A percentile compares a stretch with the other conserved stretches of the same genome.
phyloP scores from a whole-genome alignment of 768 basidiomycete genomes.

The Amylocystis lapponica region DNA sequence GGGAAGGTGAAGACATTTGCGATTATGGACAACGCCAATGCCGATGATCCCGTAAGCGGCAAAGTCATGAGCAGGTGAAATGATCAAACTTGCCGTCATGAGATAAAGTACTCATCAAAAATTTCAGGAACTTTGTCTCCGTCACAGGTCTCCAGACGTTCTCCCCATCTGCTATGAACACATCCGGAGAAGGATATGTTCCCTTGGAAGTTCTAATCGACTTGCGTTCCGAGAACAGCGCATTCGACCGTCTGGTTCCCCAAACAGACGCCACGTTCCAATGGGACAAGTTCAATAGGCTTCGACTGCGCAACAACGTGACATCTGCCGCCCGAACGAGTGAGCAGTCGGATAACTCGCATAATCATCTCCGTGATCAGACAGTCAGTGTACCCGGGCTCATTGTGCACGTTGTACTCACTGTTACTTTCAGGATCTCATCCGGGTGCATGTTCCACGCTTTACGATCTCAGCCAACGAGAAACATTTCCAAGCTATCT shows the following conservation, averaged over 20 bases:
- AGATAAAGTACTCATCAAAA: neutral
- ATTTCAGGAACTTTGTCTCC: constrained; percentile 64
- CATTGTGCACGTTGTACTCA: neutral
- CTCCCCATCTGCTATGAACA: constrained; percentile 49
- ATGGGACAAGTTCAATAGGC: constrained; percentile 92
- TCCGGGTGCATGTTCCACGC: constrained; percentile 75
- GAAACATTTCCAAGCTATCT: constrained; percentile 77
- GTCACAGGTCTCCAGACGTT: constrained; percentile 85
- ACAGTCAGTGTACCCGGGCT: constrained; percentile 38
- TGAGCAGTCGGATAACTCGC: constrained; percentile 27
- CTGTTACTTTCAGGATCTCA: constrained; percentile 55
- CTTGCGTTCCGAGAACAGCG: constrained; percentile 69
- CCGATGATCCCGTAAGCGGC: constrained; percentile 79
- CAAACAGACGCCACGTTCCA: constrained; percentile 81
- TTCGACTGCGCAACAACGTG: constrained; percentile 71
- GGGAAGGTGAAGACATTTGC: constrained; percentile 72
- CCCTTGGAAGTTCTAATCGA: constrained; percentile 92
- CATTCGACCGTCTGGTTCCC: constrained; percentile 86
- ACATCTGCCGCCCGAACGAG: constrained; percentile 42
- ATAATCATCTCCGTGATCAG: constrained; percentile 56
- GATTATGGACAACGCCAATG: constrained; percentile 74
- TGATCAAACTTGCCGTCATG: neutral
- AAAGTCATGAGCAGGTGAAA: constrained; percentile 81
- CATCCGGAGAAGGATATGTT: constrained; percentile 50
- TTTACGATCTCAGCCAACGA: constrained; percentile 85